Evolutionary conservation across 768 basidiomycete species (phyloP).

Genomic region (Lactarius trivialis): DNA sequence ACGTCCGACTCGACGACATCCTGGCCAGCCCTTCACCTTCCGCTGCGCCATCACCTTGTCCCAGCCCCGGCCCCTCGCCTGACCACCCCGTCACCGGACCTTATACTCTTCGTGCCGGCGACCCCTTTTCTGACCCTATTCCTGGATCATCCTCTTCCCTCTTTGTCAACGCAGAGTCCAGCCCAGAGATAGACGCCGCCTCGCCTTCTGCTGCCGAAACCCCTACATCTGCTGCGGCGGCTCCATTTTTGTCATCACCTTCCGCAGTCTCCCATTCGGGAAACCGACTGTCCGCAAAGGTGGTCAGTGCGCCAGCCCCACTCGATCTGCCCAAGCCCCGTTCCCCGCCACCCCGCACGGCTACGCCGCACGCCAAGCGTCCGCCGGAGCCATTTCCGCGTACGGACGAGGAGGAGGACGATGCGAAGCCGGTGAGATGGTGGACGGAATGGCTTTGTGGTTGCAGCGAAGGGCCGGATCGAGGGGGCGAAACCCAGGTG

Average conservation of each 20-base stretch:
- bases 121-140: constrained; percentile 49
- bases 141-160: constrained; percentile 45
- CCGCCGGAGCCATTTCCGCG: constrained; percentile 36
- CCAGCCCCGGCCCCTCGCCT: constrained; percentile 25
- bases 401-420: constrained; percentile 29
- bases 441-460: constrained; percentile 88
- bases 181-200: constrained; percentile 26
- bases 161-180: constrained; percentile 33
- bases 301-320: constrained; percentile 43
- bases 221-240: neutral
- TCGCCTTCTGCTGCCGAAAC: constrained; percentile 5
- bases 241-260: constrained; percentile 13
- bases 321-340: constrained; percentile 56
- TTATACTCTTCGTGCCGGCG: constrained; percentile 23
- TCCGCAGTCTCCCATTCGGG: constrained; percentile 10
- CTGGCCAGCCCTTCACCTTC: constrained; percentile 30
- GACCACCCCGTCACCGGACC: constrained; percentile 19
- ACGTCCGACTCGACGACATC: constrained; percentile 49
- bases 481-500: constrained; percentile 69
- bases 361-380: constrained; percentile 31
- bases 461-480: constrained; percentile 65
- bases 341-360: constrained; percentile 45
- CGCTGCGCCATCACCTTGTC: constrained; percentile 36
- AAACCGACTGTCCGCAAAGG: constrained; percentile 26
- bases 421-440: constrained; percentile 47